phyloP scores from a whole-genome alignment of 108 stramenopile species.

The Conticribra guillardii region DNA sequence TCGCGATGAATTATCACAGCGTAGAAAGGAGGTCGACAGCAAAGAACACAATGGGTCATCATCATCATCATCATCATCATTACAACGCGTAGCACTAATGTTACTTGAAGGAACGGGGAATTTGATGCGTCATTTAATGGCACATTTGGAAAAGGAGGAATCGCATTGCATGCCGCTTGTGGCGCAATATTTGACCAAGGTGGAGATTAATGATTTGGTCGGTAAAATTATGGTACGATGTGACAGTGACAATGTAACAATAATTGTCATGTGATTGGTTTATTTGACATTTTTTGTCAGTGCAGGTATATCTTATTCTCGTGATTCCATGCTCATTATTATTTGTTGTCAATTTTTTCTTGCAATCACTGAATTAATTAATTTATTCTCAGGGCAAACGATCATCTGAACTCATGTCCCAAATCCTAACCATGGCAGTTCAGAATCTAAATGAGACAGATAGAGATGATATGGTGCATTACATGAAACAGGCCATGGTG shows the following conservation, averaged over 20 bases:
- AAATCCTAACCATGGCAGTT: constrained; percentile 93
- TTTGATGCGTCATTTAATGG: constrained; percentile 71
- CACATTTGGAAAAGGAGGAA: constrained; percentile 90
- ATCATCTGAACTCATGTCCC: constrained; percentile 77
- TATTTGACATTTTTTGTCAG: too few species aligned
- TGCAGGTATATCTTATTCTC: too few species aligned
- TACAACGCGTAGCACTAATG: constrained; percentile 50
- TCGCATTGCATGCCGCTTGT: constrained; percentile 89
- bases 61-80: constrained; percentile 5
- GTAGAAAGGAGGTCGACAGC: constrained; percentile 10
- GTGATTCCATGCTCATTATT: too few species aligned
- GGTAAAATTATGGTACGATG: constrained; percentile 81
- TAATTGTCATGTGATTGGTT: too few species aligned
- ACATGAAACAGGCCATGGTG: constrained; percentile 91
- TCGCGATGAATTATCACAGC: constrained; percentile 50
- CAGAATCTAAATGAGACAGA: constrained; percentile 81
- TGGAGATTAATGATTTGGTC: constrained; percentile 85
- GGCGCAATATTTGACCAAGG: constrained; percentile 76
- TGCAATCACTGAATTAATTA: too few species aligned
- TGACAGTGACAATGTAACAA: too few species aligned
- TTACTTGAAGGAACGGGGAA: constrained; percentile 59
- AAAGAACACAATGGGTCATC: too few species aligned
- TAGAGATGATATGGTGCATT: constrained; percentile 82
- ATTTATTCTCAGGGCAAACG: constrained; percentile 62
- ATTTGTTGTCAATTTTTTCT: too few species aligned